phyloP scores from a whole-genome alignment of 352 stramenopile genomes.

The Globisporangium emineosum region DNA sequence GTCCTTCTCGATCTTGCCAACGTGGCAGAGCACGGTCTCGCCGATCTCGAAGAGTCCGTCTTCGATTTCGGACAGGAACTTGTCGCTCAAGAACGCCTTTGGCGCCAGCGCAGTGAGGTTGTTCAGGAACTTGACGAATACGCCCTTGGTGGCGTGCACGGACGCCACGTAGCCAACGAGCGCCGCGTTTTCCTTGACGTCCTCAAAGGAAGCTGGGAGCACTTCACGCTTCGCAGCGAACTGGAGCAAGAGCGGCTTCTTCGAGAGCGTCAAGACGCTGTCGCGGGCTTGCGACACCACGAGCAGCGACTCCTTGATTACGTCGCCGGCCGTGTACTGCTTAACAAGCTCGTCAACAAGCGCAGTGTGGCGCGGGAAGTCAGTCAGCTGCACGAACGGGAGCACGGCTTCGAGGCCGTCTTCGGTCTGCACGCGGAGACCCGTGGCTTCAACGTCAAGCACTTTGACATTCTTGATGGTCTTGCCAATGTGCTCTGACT shows the following conservation, averaged over 20 bases:
- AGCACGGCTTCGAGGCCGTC: constrained; percentile 73
- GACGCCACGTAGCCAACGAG: constrained; percentile 81
- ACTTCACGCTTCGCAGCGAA: constrained; percentile 31
- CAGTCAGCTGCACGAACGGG: constrained; percentile 80
- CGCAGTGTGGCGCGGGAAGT: constrained; percentile 76
- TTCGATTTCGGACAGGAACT: constrained; percentile 66
- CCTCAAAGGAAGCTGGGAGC: constrained; percentile 54
- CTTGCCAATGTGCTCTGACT: constrained; percentile 44
- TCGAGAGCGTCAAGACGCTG: constrained; percentile 68
- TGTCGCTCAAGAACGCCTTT: constrained; percentile 74
- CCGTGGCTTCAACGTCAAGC: constrained; percentile 56
- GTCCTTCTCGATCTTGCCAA: constrained; percentile 69
- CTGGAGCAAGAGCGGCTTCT: constrained; percentile 78
- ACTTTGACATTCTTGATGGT: constrained; percentile 65
- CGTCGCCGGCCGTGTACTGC: constrained; percentile 42
- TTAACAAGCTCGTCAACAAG: constrained; percentile 74
- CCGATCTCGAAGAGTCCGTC: constrained; percentile 83
- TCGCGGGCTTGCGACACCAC: constrained; percentile 73
- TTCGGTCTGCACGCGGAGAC: constrained; percentile 72
- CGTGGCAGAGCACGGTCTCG: constrained; percentile 79
- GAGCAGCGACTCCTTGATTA: constrained; percentile 53
- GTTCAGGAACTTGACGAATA: constrained; percentile 89
- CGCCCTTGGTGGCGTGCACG: constrained; percentile 66
- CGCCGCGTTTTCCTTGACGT: constrained; percentile 57
- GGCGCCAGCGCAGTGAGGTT: constrained; percentile 79